phyloP scores from a whole-genome alignment of 2,329 filamentous ascomycete genomes.

The Tolypocladium ophioglossoides region DNA sequence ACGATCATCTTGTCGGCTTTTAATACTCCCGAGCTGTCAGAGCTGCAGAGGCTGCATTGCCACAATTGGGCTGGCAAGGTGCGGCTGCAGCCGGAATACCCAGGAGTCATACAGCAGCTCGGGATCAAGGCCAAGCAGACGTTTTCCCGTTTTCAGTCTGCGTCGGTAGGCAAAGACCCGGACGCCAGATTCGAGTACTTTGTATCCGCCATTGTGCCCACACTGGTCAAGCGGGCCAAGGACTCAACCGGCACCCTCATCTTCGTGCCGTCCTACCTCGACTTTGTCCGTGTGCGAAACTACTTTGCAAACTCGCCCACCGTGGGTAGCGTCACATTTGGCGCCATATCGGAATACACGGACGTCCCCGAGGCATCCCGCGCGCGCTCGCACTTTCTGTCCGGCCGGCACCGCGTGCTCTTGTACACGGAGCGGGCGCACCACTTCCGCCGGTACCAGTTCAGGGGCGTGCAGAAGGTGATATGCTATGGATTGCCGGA shows the following conservation, averaged over 20 bases:
- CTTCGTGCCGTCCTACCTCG: slow-evolving; percentile 87
- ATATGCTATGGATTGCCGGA: slow-evolving; percentile 87
- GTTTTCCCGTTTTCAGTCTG: slow-evolving; percentile 74
- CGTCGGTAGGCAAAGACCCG: slow-evolving; percentile 63
- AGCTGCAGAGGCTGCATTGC: slow-evolving; percentile 64
- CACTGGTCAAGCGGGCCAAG: slow-evolving; percentile 57
- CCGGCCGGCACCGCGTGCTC: slow-evolving; percentile 69
- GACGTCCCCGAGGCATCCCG: slow-evolving; percentile 68
- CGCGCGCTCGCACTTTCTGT: slow-evolving; percentile 78
- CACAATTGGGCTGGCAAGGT: slow-evolving; percentile 72
- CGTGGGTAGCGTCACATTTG: slow-evolving; percentile 48
- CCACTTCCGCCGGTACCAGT: slow-evolving; percentile 81
- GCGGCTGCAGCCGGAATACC: slow-evolving; percentile 60
- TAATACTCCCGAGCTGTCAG: slow-evolving; percentile 79
- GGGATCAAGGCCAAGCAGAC: slow-evolving; percentile 70
- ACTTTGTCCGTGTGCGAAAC: slow-evolving; percentile 90
- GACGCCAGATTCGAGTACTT: slow-evolving; percentile 90
- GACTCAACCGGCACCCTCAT: slow-evolving; percentile 63
- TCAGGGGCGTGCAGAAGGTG: slow-evolving; percentile 73
- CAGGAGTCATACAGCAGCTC: slow-evolving; percentile 63
- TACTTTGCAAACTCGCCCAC: slow-evolving; percentile 65
- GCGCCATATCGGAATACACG: slow-evolving; percentile 81
- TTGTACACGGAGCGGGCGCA: slow-evolving; percentile 94
- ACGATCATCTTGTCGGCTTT: slow-evolving; percentile 75
- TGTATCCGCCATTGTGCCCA: slow-evolving; percentile 67